Conservation (phyloP, 202 grass and related monocot species). For the Elaeis oleifera region DNA sequence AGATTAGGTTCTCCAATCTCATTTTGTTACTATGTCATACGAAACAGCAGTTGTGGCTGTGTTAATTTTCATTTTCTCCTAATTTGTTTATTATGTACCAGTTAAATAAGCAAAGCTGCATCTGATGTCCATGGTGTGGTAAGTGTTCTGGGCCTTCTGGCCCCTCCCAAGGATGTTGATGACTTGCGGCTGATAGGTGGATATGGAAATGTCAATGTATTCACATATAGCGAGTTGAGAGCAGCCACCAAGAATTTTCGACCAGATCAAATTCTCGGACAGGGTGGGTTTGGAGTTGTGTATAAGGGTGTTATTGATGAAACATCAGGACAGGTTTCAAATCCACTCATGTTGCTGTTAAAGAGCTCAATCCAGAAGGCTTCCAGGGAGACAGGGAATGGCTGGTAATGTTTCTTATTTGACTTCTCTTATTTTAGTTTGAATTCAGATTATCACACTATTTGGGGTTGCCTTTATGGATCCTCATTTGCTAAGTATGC, state of each 20-base stretch:
- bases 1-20: no score
- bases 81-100: constrained; percentile 21
- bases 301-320: constrained; percentile 96
- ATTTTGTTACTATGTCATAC: no score
- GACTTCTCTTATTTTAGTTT: constrained; percentile 4
- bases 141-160: constrained; percentile 65
- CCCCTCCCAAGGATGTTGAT: constrained; percentile 88
- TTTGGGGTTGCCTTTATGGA: no score
- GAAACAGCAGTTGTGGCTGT: neutral
- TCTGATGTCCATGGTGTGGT: constrained; percentile 48
- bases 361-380: constrained; percentile 88
- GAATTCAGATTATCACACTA: neutral
- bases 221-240: constrained; percentile 72
- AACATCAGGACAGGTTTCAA: constrained; percentile 66
- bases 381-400: constrained; percentile 98
- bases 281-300: constrained; percentile 97
- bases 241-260: constrained; percentile 88
- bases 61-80: constrained; percentile 14
- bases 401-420: constrained; percentile 50
- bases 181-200: constrained; percentile 60
- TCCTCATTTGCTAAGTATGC: no score
- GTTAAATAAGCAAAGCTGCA: constrained; percentile 53
- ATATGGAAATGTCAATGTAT: constrained; percentile 84
- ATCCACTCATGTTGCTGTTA: constrained; percentile 84
- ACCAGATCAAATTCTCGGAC: constrained; percentile 90